These are phyloP conservation scores for Cicer chorassanicum DNA, from an alignment of 306 rosid genomes.

Conservation along the genomic window DNA sequence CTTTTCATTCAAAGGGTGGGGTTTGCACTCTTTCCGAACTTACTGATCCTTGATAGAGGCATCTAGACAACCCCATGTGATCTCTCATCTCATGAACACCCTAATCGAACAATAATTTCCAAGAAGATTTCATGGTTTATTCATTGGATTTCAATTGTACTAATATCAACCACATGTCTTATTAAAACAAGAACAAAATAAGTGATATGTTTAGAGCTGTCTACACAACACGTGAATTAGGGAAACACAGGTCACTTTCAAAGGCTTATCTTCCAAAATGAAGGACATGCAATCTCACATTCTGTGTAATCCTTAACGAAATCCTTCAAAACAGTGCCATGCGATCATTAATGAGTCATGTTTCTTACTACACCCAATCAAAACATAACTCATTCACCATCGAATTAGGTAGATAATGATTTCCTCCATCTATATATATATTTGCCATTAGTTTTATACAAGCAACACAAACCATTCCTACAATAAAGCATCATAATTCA, in stretches of 20 bases:
- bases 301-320: background rate
- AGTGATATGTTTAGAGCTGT: conserved; percentile 27
- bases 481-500: background rate
- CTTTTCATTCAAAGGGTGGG: background rate
- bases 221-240: background rate
- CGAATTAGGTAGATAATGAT: background rate
- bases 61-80: conserved; percentile 43
- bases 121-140: background rate
- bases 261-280: background rate
- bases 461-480: conserved; percentile 33
- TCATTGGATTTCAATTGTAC: background rate
- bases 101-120: background rate
- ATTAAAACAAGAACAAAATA: background rate
- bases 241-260: background rate
- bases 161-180: background rate
- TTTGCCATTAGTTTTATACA: background rate
- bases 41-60: conserved; percentile 5
- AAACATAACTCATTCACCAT: conserved; percentile 7
- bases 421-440: conserved; percentile 27
- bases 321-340: conserved; percentile 21
- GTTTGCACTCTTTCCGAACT: conserved; percentile 3
- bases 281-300: too few relatives aligned
- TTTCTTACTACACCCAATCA: background rate
- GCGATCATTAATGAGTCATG: conserved; percentile 38
- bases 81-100: conserved; percentile 9